Percentiles rank a stretch among this genome's conserved stretches.
These are phyloP conservation scores for Fusarium oligoseptatum DNA, from an alignment of 2,329 filamentous ascomycete genomes.

Conservation along the genomic window DNA sequence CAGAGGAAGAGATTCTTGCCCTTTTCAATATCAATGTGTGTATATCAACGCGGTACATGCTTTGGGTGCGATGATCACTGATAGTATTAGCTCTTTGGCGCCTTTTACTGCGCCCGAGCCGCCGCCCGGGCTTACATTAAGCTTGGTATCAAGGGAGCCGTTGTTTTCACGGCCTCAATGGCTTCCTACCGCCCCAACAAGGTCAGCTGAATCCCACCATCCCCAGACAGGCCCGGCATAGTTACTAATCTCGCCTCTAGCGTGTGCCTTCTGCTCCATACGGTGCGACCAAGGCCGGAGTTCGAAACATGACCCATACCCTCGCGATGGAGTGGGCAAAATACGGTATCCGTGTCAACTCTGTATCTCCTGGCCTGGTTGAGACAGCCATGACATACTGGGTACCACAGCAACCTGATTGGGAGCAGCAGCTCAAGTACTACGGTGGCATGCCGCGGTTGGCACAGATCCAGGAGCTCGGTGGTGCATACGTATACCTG, in stretches of 20 bases:
- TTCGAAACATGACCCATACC: constrained; percentile 56
- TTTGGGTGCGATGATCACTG: not conserved
- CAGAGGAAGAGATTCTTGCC: constrained; percentile 45
- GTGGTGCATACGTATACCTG: constrained; percentile 69
- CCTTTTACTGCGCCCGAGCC: constrained; percentile 60
- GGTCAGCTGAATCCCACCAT: not conserved
- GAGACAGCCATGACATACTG: constrained; percentile 63
- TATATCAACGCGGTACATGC: not conserved
- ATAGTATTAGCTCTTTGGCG: constrained; percentile 51
- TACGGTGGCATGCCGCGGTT: constrained; percentile 69
- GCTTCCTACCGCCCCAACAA: constrained; percentile 61
- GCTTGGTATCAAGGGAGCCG: constrained; percentile 51
- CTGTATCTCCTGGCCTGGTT: constrained; percentile 59
- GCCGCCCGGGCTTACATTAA: constrained; percentile 59
- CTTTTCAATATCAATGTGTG: constrained; percentile 51
- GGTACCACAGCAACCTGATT: constrained; percentile 66
- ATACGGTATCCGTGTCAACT: constrained; percentile 61
- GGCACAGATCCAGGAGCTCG: constrained; percentile 66
- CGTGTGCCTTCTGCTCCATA: constrained; percentile 60
- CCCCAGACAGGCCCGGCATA: not conserved
- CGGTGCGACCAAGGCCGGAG: constrained; percentile 60
- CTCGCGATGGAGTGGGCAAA: constrained; percentile 63
- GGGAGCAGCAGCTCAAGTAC: constrained; percentile 69
- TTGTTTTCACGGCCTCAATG: constrained; percentile 63
- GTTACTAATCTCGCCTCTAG: not conserved